phyloP scores from a whole-genome alignment of 2,329 filamentous ascomycete species.

The Botryotinia narcissicola region DNA sequence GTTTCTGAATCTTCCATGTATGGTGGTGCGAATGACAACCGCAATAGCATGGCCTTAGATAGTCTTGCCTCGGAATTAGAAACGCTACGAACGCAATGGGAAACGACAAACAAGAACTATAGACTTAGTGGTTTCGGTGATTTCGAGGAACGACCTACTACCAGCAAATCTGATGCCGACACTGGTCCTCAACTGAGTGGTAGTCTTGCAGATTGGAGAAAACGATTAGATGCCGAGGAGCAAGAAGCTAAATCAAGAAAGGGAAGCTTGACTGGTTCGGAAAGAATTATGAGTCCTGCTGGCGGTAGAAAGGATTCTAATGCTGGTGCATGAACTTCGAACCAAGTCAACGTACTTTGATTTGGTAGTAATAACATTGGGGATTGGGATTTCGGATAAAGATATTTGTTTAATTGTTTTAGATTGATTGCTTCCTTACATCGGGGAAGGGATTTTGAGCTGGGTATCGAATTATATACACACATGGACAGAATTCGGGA shows the following conservation, averaged over 20 bases:
- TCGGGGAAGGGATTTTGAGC: background rate
- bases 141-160: slow-evolving; percentile 50
- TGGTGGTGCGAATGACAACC: slow-evolving; percentile 43
- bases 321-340: background rate
- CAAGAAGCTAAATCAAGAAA: slow-evolving; percentile 20
- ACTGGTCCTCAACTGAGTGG: slow-evolving; percentile 59
- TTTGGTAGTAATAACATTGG: background rate
- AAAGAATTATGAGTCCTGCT: slow-evolving; percentile 15
- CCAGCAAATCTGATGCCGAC: slow-evolving; percentile 38
- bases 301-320: background rate
- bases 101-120: slow-evolving; percentile 93
- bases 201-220: slow-evolving; percentile 76
- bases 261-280: background rate
- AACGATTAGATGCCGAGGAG: slow-evolving; percentile 61
- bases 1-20: slow-evolving; percentile 58
- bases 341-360: slow-evolving; percentile 15
- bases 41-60: slow-evolving; percentile 74
- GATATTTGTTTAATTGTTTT: slow-evolving; percentile 14
- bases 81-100: slow-evolving; percentile 86
- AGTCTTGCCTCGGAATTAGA: slow-evolving; percentile 91
- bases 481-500: slow-evolving; percentile 5
- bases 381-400: background rate
- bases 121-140: slow-evolving; percentile 87
- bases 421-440: slow-evolving; percentile 9
- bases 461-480: slow-evolving; percentile 7